A percentile compares a stretch with the other conserved stretches of the same genome.
Evolutionary conservation across 768 basidiomycete species (phyloP).

Genomic region (Lactarius evosmus): DNA sequence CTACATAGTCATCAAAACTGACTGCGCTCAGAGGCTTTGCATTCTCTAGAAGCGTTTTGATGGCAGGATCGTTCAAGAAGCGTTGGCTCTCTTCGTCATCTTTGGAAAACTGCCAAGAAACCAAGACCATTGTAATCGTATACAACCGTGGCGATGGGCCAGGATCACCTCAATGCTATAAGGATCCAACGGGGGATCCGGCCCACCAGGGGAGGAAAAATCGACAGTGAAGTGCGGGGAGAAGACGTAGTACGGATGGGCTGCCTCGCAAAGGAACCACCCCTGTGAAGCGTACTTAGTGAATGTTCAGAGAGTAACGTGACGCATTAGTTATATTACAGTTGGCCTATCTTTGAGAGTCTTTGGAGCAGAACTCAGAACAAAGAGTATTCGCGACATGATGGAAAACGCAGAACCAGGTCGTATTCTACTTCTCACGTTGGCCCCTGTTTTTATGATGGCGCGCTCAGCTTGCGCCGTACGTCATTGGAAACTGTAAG

Average conservation of each 20-base stretch:
- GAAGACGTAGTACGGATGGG: constrained; percentile 38
- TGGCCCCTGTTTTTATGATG: no score
- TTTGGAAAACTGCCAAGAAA: constrained; percentile 42
- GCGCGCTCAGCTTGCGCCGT: no score
- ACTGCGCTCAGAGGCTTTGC: constrained; percentile 63
- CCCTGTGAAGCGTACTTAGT: constrained; percentile 43
- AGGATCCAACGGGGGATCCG: constrained; percentile 69
- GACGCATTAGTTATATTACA: constrained; percentile 35
- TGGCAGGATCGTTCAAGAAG: constrained; percentile 56
- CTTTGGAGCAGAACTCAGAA: constrained; percentile 67
- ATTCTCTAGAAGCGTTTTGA: constrained; percentile 48
- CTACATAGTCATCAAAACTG: constrained; percentile 58
- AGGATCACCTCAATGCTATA: constrained; percentile 47
- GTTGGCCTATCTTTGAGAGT: constrained; percentile 50
- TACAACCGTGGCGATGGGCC: not conserved
- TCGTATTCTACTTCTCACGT: no score
- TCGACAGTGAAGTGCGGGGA: constrained; percentile 41
- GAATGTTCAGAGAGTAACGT: not conserved
- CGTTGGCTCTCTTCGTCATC: constrained; percentile 49
- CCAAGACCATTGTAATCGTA: not conserved
- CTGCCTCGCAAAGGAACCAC: constrained; percentile 69
- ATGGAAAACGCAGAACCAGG: not conserved
- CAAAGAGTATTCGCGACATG: constrained; percentile 52
- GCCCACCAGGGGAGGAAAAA: constrained; percentile 46
- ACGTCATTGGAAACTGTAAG: no score